phyloP scores from a whole-genome alignment of 352 stramenopile species.

The Phytophthora cactorum region DNA sequence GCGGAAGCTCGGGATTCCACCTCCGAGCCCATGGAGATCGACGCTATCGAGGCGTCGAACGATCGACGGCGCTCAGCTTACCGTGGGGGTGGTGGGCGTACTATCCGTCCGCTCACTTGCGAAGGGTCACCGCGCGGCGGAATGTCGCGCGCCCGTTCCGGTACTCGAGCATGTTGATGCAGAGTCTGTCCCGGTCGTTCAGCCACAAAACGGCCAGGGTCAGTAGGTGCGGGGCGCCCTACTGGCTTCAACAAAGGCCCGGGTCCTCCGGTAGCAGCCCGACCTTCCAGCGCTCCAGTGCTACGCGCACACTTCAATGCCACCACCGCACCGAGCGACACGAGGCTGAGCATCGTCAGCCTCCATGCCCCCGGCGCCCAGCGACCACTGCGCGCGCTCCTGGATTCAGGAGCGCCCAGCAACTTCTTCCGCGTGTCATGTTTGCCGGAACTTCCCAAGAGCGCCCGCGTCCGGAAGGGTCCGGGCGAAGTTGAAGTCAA shows the following conservation, averaged over 20 bases:
- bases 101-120: background rate
- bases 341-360: no score
- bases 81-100: no score
- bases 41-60: background rate
- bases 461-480: background rate
- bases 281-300: no score
- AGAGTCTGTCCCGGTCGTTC: background rate
- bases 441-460: background rate
- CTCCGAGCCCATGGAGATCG: conserved; percentile 1
- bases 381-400: background rate
- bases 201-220: background rate
- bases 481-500: background rate
- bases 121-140: background rate
- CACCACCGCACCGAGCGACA: no score
- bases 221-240: no score
- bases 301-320: no score
- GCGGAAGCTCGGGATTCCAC: no score
- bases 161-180: background rate
- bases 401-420: conserved; percentile 32
- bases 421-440: conserved; percentile 25
- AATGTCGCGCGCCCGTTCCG: background rate
- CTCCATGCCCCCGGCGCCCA: no score
- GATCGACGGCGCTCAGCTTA: no score
- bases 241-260: no score
- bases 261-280: no score